These are phyloP conservation scores for Calocybe cyanea DNA, from an alignment of 768 basidiomycete species.

Conservation along the genomic window DNA sequence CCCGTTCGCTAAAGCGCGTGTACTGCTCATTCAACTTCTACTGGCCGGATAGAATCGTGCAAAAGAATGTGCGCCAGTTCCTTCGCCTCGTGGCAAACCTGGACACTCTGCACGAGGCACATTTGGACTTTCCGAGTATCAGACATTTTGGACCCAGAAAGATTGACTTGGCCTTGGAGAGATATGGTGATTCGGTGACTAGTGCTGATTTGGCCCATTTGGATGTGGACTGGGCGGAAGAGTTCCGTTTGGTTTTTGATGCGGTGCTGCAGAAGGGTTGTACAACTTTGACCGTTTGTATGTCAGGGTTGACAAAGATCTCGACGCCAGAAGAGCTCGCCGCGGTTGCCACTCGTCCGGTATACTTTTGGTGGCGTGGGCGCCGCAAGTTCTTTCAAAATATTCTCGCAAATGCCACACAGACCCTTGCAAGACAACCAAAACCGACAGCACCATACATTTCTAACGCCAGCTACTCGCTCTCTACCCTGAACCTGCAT, in stretches of 20 bases:
- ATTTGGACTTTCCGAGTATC: slow-evolving; percentile 7
- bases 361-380: neutral
- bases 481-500: slow-evolving; percentile 19
- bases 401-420: neutral
- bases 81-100: neutral
- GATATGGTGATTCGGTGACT: neutral
- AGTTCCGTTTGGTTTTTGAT: slow-evolving; percentile 6
- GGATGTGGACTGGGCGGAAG: slow-evolving; percentile 4
- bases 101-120: slow-evolving; percentile 6
- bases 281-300: slow-evolving; percentile 8
- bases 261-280: slow-evolving; percentile 8
- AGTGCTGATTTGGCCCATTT: neutral
- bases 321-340: neutral
- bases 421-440: neutral
- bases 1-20: slow-evolving; percentile 12
- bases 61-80: slow-evolving; percentile 2
- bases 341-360: neutral
- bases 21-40: slow-evolving; percentile 12
- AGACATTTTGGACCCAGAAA: neutral
- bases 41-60: neutral
- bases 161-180: neutral
- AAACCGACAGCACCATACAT: neutral
- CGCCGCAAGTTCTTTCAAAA: neutral
- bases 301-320: slow-evolving; percentile 1
- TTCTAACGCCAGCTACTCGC: neutral